A percentile compares a stretch with the other conserved stretches of the same genome.
Conservation (phyloP, 208 protist genomes). For the Leishmania turanica region DNA sequence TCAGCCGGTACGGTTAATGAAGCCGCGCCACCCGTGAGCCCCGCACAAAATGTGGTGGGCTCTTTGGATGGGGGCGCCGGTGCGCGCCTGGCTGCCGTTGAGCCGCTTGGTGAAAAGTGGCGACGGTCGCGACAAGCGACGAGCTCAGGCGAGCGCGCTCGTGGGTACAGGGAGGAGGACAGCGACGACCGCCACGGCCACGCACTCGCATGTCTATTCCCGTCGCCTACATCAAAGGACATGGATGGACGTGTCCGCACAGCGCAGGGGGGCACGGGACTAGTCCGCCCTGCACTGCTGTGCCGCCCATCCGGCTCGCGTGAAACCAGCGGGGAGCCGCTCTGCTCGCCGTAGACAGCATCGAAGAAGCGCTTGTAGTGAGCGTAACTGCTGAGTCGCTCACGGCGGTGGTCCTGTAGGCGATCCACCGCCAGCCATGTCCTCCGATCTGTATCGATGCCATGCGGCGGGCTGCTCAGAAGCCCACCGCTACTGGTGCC, state of each 20-base stretch:
- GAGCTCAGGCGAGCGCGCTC: not conserved
- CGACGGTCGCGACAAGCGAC: not conserved
- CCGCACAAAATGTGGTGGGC: not conserved
- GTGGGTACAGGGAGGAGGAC: not conserved
- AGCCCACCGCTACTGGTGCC: not conserved
- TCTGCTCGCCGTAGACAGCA: slow-evolving; percentile 10
- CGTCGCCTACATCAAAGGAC: not conserved
- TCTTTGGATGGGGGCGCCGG: not conserved
- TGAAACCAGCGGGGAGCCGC: not conserved
- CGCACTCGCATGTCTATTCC: not conserved
- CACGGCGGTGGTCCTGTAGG: not conserved
- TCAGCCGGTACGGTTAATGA: not conserved
- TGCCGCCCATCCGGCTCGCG: not conserved
- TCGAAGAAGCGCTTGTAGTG: slow-evolving; percentile 39
- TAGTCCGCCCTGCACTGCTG: not conserved
- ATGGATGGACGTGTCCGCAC: not conserved
- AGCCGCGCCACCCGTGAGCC: not conserved
- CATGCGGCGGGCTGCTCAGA: not conserved
- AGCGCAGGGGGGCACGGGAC: not conserved
- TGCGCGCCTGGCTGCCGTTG: not conserved
- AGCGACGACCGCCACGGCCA: not conserved
- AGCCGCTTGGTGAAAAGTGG: not conserved
- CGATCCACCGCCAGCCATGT: not conserved
- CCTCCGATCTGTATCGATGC: not conserved
- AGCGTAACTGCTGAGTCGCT: slow-evolving; percentile 16